Evolutionary conservation across 2,329 filamentous ascomycete genomes (phyloP), one percentile per base, ranked within the genome.

Genomic region (Aplosporella prunicola): DNA sequence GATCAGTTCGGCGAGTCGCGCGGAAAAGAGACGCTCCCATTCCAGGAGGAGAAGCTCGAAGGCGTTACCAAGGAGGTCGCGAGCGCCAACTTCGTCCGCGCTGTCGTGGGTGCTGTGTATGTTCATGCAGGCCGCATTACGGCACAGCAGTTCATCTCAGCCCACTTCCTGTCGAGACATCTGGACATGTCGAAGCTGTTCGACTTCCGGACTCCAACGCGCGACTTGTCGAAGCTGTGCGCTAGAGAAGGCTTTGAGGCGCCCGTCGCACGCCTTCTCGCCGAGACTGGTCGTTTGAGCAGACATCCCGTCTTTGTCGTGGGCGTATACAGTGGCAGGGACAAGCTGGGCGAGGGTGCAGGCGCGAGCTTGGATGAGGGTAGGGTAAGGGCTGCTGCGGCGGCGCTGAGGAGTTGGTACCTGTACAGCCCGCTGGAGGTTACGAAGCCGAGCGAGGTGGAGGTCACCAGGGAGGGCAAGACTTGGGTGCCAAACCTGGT

Each of bases 391-490:
- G 91, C 91, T 14, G 78, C 84, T 24, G 88, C 93, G 52, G 80
- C 82, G 45, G 80, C 87, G 13, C 69, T 98, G 54, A 93, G 94
- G 70, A 72, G 80, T 5, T 98, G 91, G 91, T 98, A 98, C 62
- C 69, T 98, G 36, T 98, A 98, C 67, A 88, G 80, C 58, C 89
- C 91, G 1, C 55, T 73, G 22, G 57, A 68, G 16, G 60, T 66
- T 5, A 63, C 64, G 20, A 53, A 73, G 37, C 72, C 73, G 17
- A 73, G 67, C 46, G 68, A 69, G 44, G 66, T 56, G 45, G 59
- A 56, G 24, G 50, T 50, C 32, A 47, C 52, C n/a, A 52, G 56
- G 30, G 50, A 51, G 29, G 48, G 52, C 15, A 53, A 57, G 32
- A 52, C 52, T 17, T 77, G 71, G 67, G 67, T 63, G 50, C 66